Conservation (phyloP, 2,329 filamentous ascomycete genomes). For the Ceratocystis albifundus region DNA sequence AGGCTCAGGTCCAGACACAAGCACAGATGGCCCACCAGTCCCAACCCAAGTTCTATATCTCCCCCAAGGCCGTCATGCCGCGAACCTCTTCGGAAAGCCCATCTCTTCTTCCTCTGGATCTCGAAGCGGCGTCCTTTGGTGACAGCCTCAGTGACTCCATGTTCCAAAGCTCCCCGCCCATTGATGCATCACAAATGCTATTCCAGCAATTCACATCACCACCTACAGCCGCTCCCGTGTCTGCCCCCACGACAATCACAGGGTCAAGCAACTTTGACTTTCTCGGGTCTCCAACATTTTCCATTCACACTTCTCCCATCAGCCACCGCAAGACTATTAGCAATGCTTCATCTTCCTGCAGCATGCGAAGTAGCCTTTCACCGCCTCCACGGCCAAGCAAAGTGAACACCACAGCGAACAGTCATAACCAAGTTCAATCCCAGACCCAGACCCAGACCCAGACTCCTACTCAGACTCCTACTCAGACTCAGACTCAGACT, state of each 20-base stretch:
- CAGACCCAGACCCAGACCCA: background rate
- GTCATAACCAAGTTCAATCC: background rate
- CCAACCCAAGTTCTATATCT: slow-evolving; percentile 18
- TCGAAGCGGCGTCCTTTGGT: slow-evolving; percentile 11
- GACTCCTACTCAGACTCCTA: too few relatives aligned
- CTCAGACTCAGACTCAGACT: background rate
- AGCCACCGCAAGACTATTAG: slow-evolving; percentile 20
- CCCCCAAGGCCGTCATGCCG: slow-evolving; percentile 20
- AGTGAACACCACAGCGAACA: background rate
- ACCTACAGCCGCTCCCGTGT: background rate
- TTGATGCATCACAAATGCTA: slow-evolving; percentile 16
- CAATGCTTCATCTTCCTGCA: slow-evolving; percentile 4
- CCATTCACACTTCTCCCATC: background rate
- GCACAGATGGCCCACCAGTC: background rate
- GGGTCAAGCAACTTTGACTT: slow-evolving; percentile 13
- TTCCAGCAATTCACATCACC: slow-evolving; percentile 15
- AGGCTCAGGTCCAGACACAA: background rate
- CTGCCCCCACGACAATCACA: background rate
- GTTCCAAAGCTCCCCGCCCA: slow-evolving; percentile 17
- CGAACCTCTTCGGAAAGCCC: slow-evolving; percentile 18
- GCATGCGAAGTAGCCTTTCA: slow-evolving; percentile 17
- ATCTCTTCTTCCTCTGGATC: slow-evolving; percentile 17
- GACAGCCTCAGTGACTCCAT: slow-evolving; percentile 13
- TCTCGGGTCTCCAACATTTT: slow-evolving; percentile 20
- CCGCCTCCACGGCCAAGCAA: slow-evolving; percentile 8